Evolutionary conservation across 2,329 filamentous ascomycete species (phyloP), one percentile per base, ranked within the genome.

Genomic region (Neofusicoccum parvum): DNA sequence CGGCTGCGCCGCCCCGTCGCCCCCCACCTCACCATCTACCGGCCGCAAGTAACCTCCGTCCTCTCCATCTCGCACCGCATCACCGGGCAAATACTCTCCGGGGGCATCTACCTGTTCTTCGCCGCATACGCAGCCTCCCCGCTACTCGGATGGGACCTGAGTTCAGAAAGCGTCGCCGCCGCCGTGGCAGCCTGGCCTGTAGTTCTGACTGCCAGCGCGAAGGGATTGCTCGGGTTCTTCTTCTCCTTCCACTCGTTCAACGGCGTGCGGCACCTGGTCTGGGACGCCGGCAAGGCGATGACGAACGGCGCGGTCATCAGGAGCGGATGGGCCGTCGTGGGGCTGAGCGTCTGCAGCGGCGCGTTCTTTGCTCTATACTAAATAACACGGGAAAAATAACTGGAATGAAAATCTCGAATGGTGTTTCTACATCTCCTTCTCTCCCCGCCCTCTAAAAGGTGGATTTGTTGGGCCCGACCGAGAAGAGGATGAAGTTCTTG

Each of bases 31-130:
- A 23, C 23, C 23, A 23, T 23, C 23, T 97, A 97, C 88, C 86
- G 88, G 78, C 87, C 90, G 67, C 88, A 92, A 79, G 91, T 97
- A 81, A 95, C 92, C 72, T 97, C 89, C 90, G 89, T 92, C 79
- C 84, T 85, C 71, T 89, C 88, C 72, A 88, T 84, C 66, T 85
- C 92, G 80, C 91, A 92, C 83, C 92, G 94, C 74, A 88, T 96
- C 81, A 94, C 92, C n/a, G 94, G 92, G 73, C 80, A 85, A 75
- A 79, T 85, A 67, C 85, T 96, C 70, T 89, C 88, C 67, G 91
- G 90, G 69, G 80, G 83, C 54, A 85, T 96, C 68, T 97, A 97
- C 86, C 79, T 87, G 76, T 97, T 92, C 83, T 88, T 90, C 68
- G 80, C 88, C 70, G 87, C 90, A 62, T 97, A 97, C 85, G 89